phyloP scores from a whole-genome alignment of 2,329 filamentous ascomycete genomes.

The Emergomyces orientalis region DNA sequence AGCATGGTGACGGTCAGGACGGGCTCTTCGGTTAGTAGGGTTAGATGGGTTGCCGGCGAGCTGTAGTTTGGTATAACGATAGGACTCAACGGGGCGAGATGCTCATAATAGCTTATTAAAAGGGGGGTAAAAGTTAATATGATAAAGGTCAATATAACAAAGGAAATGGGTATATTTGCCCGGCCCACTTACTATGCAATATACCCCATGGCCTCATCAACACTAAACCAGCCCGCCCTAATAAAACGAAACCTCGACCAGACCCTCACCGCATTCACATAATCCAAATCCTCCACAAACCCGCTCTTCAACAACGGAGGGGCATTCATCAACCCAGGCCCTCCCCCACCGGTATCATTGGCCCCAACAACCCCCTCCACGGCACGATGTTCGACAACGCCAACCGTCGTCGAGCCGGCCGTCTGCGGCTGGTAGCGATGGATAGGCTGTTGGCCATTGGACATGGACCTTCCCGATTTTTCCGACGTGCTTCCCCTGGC shows the following conservation, averaged over 20 bases:
- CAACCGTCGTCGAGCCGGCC: conserved; percentile 43
- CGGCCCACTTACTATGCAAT: conserved; percentile 65
- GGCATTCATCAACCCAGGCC: not conserved
- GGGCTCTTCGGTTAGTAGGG: conserved; percentile 79
- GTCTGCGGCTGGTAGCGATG: conserved; percentile 37
- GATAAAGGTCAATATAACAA: conserved; percentile 10
- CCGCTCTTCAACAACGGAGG: not conserved
- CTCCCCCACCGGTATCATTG: not conserved
- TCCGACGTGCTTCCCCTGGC: conserved; percentile 28
- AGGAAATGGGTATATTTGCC: conserved; percentile 9
- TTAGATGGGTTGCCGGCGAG: conserved; percentile 67
- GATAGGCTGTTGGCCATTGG: conserved; percentile 28
- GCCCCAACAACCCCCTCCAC: not conserved
- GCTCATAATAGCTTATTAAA: conserved; percentile 69
- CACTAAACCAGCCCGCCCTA: conserved; percentile 92
- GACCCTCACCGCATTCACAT: conserved; percentile 63
- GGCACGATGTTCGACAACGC: conserved; percentile 14
- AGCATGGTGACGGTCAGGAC: conserved; percentile 86
- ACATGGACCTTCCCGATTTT: conserved; percentile 28
- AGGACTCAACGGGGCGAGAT: conserved; percentile 82
- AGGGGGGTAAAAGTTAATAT: not conserved
- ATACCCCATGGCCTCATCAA: conserved; percentile 84
- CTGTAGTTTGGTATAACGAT: conserved; percentile 88
- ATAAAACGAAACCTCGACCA: conserved; percentile 92
- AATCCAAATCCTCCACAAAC: conserved; percentile 27